A percentile compares a stretch with the other conserved stretches of the same genome.
Evolutionary conservation across 129 eudicot genomes (phyloP).

Genomic region (Tagetes erecta): DNA sequence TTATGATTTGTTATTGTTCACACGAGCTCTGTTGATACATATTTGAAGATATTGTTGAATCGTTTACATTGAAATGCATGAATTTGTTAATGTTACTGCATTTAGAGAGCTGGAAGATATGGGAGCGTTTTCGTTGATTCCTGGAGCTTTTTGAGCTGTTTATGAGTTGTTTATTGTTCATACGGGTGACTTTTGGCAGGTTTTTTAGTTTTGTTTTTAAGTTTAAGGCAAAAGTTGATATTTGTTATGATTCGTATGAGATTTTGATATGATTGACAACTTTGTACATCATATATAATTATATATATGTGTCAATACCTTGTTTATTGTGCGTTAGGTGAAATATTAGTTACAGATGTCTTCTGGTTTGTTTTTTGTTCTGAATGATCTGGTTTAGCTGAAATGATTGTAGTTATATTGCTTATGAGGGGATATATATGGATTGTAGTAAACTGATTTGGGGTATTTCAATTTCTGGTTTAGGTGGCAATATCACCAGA

Average conservation of each 20-base stretch:
- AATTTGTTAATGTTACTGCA: not conserved
- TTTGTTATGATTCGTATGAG: not conserved
- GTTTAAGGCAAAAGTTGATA: not conserved
- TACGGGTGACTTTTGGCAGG: not conserved
- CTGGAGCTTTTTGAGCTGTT: too few relatives aligned
- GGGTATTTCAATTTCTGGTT: not conserved
- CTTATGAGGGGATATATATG: not conserved
- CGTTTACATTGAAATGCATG: not conserved
- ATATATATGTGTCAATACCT: not conserved
- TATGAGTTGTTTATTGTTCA: too few relatives aligned
- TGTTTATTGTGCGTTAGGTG: not conserved
- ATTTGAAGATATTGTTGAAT: not conserved
- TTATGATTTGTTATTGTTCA: not conserved
- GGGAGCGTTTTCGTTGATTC: too few relatives aligned
- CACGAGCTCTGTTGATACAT: not conserved
- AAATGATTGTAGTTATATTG: not conserved
- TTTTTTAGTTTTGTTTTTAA: not conserved
- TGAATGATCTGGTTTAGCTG: not conserved
- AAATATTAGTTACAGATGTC: not conserved
- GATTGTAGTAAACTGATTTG: not conserved
- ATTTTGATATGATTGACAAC: not conserved
- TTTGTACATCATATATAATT: not conserved
- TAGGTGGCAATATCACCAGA: slow-evolving; percentile 73
- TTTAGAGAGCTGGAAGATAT: not conserved
- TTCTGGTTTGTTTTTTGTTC: not conserved